Base-by-base conservation (phyloP, 805 yeast species). In the Wickerhamiella hasegawae region DNA sequence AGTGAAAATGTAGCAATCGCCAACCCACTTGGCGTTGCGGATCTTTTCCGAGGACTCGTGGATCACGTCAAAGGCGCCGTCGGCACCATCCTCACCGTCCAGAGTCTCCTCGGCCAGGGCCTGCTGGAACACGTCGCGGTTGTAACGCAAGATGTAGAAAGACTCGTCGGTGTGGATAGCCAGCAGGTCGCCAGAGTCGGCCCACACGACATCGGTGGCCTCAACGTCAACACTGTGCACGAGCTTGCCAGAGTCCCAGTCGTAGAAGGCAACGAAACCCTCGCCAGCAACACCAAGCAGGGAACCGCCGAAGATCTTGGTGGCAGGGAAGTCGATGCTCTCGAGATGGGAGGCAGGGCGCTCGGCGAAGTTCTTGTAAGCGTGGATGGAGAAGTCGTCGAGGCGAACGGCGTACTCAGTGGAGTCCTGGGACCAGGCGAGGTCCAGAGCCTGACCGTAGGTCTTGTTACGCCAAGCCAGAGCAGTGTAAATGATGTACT, bases 391-490 rank as follows among this genome's bases (percentile, higher is more conserved):
- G 38, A 76, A 67, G 23, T 65, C 60, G 16, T 76, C 64, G 53
- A 79, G 87, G 45, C 85, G 71, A 32, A 83, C 69, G 26, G 95
- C 98, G 59, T 71, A 90, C 43, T 75, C 67, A 52, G 79, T 81
- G 2, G 94, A 73, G 58, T 87, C 96, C 35, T 78, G 74, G 41
- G 92, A 84, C 99, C 99, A 90, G 29, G 73, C 93, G 55, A 92
- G 83, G 52, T 84, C 96, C 37, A 73, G 60, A 16, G 94, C 95
- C 38, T 71, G 68, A 43, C 97, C 97, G 57, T 80, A 90, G 33
- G 84, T 68, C 62, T 84, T 90, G 51, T 87, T 84, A 63, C 98
- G 74, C 98, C 98, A 90, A 1, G 97, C 97, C 49, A 90, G 69
- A 1, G 98, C 87, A 2, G 97, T 85, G 60, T 87, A 90, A 36